Evolutionary conservation across 148 eudicot species (phyloP).

Genomic region (Vaccinium corymbosum): DNA sequence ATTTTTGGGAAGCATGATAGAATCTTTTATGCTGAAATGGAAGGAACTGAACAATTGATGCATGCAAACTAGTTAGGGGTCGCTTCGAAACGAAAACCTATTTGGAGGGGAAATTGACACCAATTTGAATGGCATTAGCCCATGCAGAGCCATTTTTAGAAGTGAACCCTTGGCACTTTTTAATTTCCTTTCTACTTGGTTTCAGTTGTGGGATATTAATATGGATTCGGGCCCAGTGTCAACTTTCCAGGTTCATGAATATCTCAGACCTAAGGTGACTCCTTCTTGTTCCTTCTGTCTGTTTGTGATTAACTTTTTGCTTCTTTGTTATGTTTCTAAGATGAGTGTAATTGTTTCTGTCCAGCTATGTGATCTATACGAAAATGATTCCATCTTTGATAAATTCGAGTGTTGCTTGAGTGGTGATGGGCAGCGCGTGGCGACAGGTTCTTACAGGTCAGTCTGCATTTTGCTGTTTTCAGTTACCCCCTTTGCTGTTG

Average conservation of each 20-base stretch:
- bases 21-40: background rate
- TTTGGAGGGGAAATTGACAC: conserved; percentile 2
- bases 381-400: conserved; percentile 77
- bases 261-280: conserved; percentile 91
- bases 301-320: background rate
- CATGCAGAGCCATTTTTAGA: background rate
- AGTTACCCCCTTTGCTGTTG: background rate
- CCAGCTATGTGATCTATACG: conserved; percentile 70
- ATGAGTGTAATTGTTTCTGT: conserved; percentile 16
- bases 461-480: background rate
- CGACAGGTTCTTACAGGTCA: conserved; percentile 79
- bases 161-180: background rate
- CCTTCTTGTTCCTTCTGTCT: background rate
- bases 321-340: background rate
- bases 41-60: conserved; percentile 8
- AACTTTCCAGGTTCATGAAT: conserved; percentile 90
- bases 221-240: conserved; percentile 99
- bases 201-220: conserved; percentile 98
- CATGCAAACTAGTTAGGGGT: background rate
- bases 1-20: background rate
- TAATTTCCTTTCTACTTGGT: conserved; percentile 19
- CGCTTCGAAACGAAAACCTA: background rate
- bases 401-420: conserved; percentile 79
- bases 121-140: background rate
- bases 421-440: conserved; percentile 66